Conservation (phyloP, 1,139 yeast species). For the Tardiomyces depauwii region DNA sequence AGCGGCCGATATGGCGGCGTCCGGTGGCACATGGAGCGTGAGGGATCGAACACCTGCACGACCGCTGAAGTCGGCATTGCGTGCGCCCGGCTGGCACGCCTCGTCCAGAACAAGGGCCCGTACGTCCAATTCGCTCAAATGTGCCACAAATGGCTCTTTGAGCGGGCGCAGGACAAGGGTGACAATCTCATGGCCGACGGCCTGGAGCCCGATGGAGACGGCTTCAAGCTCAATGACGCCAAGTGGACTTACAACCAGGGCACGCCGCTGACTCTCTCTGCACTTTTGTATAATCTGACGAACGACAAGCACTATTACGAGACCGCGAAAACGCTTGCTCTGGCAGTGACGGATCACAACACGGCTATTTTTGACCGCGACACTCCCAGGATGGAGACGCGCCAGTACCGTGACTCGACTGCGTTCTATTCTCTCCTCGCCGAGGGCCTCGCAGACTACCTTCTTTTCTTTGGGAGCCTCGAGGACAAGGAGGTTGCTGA, state of each 20-base stretch:
- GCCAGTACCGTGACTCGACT: constrained; percentile 57
- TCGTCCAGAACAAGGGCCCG: constrained; percentile 32
- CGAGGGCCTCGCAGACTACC: constrained; percentile 61
- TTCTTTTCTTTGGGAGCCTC: constrained; percentile 37
- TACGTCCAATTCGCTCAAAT: constrained; percentile 44
- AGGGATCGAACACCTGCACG: constrained; percentile 54
- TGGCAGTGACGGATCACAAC: constrained; percentile 46
- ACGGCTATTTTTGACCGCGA: constrained; percentile 57
- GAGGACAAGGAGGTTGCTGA: constrained; percentile 24
- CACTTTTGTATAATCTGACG: constrained; percentile 42
- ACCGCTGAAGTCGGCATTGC: constrained; percentile 66
- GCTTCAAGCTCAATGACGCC: constrained; percentile 33
- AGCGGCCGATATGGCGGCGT: constrained; percentile 42
- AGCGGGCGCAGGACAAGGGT: constrained; percentile 38
- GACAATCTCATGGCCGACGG: constrained; percentile 58
- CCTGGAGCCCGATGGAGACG: constrained; percentile 35
- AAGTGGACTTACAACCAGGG: constrained; percentile 70
- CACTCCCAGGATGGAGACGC: constrained; percentile 37
- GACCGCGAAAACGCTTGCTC: constrained; percentile 49
- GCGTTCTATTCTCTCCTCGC: constrained; percentile 54
- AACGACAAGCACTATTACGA: constrained; percentile 43
- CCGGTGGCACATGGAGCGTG: constrained; percentile 53
- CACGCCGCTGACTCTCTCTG: constrained; percentile 46
- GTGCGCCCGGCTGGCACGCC: constrained; percentile 46
- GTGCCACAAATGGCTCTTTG: constrained; percentile 45